These are phyloP conservation scores for Tetrahymena malaccensis DNA, from an alignment of 73 alveolate species.

Conservation along the genomic window DNA sequence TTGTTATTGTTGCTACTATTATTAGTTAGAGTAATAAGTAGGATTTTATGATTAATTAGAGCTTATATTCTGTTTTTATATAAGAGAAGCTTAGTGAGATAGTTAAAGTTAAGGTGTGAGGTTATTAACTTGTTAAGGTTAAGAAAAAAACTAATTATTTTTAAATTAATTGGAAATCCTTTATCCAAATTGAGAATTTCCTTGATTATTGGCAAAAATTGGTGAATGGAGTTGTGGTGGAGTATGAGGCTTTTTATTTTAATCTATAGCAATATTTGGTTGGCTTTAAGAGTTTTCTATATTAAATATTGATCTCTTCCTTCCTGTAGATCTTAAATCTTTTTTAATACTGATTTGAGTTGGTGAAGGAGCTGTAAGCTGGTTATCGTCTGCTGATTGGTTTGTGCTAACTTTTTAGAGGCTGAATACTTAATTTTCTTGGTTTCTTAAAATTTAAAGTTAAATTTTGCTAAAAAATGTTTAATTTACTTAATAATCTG, in stretches of 20 bases:
- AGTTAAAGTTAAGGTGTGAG: neutral
- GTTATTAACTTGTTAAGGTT: neutral
- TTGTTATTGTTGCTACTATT: neutral
- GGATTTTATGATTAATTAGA: neutral
- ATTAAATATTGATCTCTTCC: neutral
- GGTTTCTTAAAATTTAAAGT: neutral
- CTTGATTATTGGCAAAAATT: neutral
- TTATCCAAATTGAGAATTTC: neutral
- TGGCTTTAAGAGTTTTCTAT: neutral
- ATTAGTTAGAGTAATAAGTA: neutral
- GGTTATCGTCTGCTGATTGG: neutral
- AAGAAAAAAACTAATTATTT: too few relatives aligned
- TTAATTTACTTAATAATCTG: neutral
- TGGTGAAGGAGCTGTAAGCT: neutral
- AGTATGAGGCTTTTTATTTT: neutral
- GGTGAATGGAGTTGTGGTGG: neutral
- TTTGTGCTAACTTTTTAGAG: neutral
- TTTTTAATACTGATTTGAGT: neutral
- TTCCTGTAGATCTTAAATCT: neutral
- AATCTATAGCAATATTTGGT: neutral
- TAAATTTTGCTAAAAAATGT: neutral
- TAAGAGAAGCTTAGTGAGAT: neutral
- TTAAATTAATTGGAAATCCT: neutral
- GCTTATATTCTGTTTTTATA: neutral
- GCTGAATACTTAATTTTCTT: neutral